These are phyloP conservation scores for Metschnikowia amazonensis DNA, from an alignment of 805 yeast genomes.

Conservation along the genomic window DNA sequence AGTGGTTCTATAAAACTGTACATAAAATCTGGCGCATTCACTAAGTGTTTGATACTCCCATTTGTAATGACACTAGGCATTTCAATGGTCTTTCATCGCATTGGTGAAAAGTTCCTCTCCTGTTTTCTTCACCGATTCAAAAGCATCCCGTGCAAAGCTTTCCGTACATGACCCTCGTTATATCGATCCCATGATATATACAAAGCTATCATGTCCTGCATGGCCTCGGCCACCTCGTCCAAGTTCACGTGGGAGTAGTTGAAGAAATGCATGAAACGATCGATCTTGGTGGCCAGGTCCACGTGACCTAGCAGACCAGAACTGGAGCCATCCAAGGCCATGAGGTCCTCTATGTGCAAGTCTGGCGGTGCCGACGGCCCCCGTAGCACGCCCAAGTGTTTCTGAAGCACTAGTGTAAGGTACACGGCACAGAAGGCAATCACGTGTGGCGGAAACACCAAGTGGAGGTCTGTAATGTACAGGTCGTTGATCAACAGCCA, in stretches of 20 bases:
- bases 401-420: constrained; percentile 61
- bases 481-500: constrained; percentile 92
- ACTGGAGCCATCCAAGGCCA: constrained; percentile 20
- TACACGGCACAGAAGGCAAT: constrained; percentile 81
- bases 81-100: no score
- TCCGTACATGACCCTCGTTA: constrained; percentile 60
- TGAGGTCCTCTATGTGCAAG: constrained; percentile 39
- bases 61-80: no score
- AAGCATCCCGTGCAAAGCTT: constrained; percentile 43
- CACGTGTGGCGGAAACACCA: constrained; percentile 85
- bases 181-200: constrained; percentile 87
- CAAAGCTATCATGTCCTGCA: constrained; percentile 77
- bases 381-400: constrained; percentile 24
- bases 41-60: no score
- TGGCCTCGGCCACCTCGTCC: constrained; percentile 71
- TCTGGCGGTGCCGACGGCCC: constrained; percentile 11
- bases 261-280: constrained; percentile 58
- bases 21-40: no score
- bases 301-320: neutral
- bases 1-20: no score
- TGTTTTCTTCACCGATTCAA: constrained; percentile 13
- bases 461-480: constrained; percentile 79
- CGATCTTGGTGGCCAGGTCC: constrained; percentile 35
- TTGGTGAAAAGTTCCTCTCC: no score
- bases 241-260: constrained; percentile 75